Evolutionary conservation across 2,329 filamentous ascomycete species (phyloP), one percentile per base, ranked within the genome.

Genomic region (Lizonia empirigonia): DNA sequence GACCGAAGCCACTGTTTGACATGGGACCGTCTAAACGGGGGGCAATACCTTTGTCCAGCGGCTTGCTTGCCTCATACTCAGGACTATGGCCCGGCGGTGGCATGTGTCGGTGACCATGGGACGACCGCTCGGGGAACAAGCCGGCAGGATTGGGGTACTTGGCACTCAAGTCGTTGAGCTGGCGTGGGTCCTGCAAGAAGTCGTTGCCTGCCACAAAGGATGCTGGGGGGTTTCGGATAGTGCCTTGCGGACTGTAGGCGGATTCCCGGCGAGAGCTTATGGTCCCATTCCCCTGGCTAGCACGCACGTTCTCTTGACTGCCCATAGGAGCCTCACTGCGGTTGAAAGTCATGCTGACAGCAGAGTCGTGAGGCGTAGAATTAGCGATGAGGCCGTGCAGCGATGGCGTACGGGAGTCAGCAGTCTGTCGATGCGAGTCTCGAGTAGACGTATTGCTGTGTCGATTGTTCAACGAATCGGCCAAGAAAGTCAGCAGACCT

Each of bases 401-500:
- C 24, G 68, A 69, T 30, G 65, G 57, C 12, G 50, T 53, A 12
- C 49, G 60, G 12, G 63, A 60, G 19, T 59, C 50, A 19, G 50
- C 19, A 29, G 49, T 46, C 29, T 39, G 52, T 7, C 46, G 40
- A 26, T 54, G 54, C 7, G 46, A n/a, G 7, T 56, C 60, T 26
- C 46, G 49, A 16, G 46, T 29, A 27, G 52, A 45, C 23, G 35
- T 22, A 15, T 54, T 59, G 29, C 46, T 53, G 16, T 51, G 57
- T 20, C 53, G 47, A 38, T 58, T 63, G 46, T 60, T 68, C 20
- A 50, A 29, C 23, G 68, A 66, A 24, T 70, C 66, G 8, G 63
- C 51, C 8, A 73, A 53, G 35, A 67, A 69, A 15, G 63, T 56
- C 4, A 63, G 23, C 16, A 73, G 60, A 32, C 70, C 70, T 44